phyloP scores from a whole-genome alignment of 23 red algal species.

The Agarophyton chilense region DNA sequence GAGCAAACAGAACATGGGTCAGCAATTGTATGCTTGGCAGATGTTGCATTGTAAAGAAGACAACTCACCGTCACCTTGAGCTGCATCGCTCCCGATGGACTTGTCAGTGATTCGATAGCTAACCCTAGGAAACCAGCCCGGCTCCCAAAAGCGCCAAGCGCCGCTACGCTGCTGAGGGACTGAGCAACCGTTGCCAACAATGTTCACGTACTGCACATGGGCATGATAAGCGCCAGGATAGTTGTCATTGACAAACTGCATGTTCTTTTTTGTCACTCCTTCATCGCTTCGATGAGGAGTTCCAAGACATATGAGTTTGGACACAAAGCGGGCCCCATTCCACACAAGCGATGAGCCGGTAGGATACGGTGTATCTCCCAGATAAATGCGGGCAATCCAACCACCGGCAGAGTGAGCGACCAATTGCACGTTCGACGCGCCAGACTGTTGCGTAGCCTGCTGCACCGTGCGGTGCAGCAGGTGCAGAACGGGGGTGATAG shows the following conservation, averaged over 20 bases:
- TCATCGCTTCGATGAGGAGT: slow-evolving; percentile 78
- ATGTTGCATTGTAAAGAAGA: not conserved
- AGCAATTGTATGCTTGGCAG: not conserved
- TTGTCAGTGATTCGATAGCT: slow-evolving; percentile 72
- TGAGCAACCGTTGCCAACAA: slow-evolving; percentile 53
- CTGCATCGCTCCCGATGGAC: not conserved
- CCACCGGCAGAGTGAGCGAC: slow-evolving; percentile 87
- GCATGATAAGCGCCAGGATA: slow-evolving; percentile 48
- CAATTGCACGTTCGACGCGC: slow-evolving; percentile 25
- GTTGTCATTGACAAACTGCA: slow-evolving; percentile 75
- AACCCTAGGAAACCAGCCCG: slow-evolving; percentile 62
- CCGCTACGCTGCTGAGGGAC: not conserved
- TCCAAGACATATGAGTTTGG: slow-evolving; percentile 63
- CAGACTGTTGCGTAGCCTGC: not conserved
- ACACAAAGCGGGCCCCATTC: slow-evolving; percentile 57
- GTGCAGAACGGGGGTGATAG: slow-evolving; percentile 75
- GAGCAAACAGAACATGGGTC: too few species aligned
- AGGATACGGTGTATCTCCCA: slow-evolving; percentile 58
- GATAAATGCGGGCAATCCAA: slow-evolving; percentile 82
- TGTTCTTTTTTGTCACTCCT: slow-evolving; percentile 51
- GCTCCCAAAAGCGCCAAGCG: slow-evolving; percentile 36
- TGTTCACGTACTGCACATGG: slow-evolving; percentile 52
- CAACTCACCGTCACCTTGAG: slow-evolving; percentile 61
- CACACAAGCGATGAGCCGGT: slow-evolving; percentile 5
- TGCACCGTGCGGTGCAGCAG: slow-evolving; percentile 36